Evolutionary conservation across 257 asterid species (phyloP), one percentile per base, ranked within the genome.

Genomic region (Fraxinus pennsylvanica): DNA sequence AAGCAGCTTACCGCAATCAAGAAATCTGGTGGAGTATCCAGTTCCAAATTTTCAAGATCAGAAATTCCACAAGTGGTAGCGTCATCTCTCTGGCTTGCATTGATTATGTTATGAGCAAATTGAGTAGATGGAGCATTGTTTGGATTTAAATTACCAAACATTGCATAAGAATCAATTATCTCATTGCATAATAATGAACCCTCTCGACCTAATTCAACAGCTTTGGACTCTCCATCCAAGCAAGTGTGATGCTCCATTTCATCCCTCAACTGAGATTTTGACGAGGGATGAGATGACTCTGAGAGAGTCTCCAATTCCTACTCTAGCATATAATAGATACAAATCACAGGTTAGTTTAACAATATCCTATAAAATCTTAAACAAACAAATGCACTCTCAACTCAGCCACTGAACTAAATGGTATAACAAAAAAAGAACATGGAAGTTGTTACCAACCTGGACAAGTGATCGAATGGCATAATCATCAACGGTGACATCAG

Each of bases 11-110:
- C 97, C 3, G 71, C 5, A 43, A 87, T 86, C 72, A 82, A 82
- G 80, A 87, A 91, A 78, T 89, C 96, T 1, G 94, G 96, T 66
- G 88, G 94, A 74, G 90, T 82, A 61, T 89, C 98, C 29, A 88
- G 73, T 17, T 85, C 92, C 68, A 93, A 65, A 87, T 88, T 82
- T 68, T 85, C 89, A 17, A 93, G 91, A 75, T 89, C 98, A 39
- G 83, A 70, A 19, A 89, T 78, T 76, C 87, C 92, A 76, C 75
- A 38, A 66, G 74, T 0, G 21, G 90, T 80, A 75, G 70, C 76
- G 43, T 30, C 77, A 59, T 63, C 78, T 71, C 76, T 86, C 74
- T 82, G 86, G 27, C 74, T 76, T 38, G 73, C 38, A 75, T 63
- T 73, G 43, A 63, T 77, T 5, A 72, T 17, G 74, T 75, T 72